phyloP scores from a whole-genome alignment of 116 monocot species.

The Phalaenopsis hybrid region DNA sequence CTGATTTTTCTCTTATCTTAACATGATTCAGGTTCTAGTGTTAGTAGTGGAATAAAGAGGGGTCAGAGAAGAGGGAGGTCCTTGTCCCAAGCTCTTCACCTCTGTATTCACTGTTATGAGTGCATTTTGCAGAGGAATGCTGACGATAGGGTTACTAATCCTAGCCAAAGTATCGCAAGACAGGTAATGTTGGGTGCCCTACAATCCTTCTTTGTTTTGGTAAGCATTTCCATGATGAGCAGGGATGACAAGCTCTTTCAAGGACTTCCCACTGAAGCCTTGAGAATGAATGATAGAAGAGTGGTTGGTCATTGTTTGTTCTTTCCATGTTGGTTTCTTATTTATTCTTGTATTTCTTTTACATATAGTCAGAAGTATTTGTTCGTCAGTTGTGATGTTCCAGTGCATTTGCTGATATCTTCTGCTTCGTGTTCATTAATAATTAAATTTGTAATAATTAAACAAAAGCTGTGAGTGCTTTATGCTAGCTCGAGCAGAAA shows the following conservation, averaged over 20 bases:
- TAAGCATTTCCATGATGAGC: neutral
- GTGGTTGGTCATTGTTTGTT: constrained; percentile 1
- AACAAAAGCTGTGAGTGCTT: neutral
- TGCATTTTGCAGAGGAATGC: neutral
- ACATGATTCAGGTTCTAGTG: constrained; percentile 12
- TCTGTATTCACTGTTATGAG: neutral
- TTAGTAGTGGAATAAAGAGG: constrained; percentile 16
- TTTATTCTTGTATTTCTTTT: neutral
- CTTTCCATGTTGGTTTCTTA: constrained; percentile 3
- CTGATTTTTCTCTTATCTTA: neutral
- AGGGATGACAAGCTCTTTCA: neutral
- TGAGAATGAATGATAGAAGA: neutral
- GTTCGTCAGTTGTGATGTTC: neutral
- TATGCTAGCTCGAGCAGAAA: neutral
- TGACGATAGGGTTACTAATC: neutral
- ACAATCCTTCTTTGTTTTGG: neutral
- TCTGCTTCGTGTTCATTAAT: neutral
- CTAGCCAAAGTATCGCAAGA: neutral
- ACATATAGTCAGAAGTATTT: neutral
- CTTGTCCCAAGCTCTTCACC: constrained; percentile 16
- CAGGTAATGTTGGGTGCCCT: neutral
- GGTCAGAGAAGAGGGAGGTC: constrained; percentile 5
- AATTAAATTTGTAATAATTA: neutral
- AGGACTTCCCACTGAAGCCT: neutral
- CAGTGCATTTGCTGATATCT: neutral